Percentiles rank a stretch among this genome's conserved stretches.
Conservation (phyloP, 179 eudicot species). For the Silene coronaria region DNA sequence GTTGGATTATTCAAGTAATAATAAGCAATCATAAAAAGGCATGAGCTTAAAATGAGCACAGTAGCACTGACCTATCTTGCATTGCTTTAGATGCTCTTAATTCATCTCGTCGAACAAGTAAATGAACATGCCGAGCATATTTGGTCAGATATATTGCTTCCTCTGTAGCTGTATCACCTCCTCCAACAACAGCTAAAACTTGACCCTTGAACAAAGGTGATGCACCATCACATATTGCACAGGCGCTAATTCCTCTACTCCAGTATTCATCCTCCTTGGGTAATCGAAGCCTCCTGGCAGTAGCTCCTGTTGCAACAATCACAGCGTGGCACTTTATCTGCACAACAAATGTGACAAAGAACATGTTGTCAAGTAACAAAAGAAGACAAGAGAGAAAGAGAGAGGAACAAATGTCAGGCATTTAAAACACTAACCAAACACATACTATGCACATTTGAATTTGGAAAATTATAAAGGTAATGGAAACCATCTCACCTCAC, state of each 20-base stretch:
- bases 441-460: neutral
- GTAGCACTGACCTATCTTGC: constrained; percentile 79
- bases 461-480: neutral
- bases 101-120: constrained; percentile 78
- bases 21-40: neutral
- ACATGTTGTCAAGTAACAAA: neutral
- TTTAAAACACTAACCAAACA: neutral
- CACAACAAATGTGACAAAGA: constrained; percentile 16
- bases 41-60: constrained; percentile 1
- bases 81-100: constrained; percentile 96
- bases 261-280: constrained; percentile 96
- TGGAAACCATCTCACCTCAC: constrained; percentile 51
- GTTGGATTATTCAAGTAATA: neutral
- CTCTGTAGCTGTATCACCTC: constrained; percentile 99
- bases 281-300: constrained; percentile 71
- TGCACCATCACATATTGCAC: constrained; percentile 99
- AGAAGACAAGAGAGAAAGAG: neutral
- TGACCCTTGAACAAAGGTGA: constrained; percentile 95
- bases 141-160: constrained; percentile 94
- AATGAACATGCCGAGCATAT: constrained; percentile 94
- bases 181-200: constrained; percentile 98
- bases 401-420: neutral
- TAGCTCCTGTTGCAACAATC: constrained; percentile 91
- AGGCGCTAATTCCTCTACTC: constrained; percentile 99
- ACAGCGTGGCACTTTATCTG: constrained; percentile 85